These are phyloP conservation scores for Neoascochyta sp. DNA, from an alignment of 2,329 filamentous ascomycete genomes.

Conservation along the genomic window DNA sequence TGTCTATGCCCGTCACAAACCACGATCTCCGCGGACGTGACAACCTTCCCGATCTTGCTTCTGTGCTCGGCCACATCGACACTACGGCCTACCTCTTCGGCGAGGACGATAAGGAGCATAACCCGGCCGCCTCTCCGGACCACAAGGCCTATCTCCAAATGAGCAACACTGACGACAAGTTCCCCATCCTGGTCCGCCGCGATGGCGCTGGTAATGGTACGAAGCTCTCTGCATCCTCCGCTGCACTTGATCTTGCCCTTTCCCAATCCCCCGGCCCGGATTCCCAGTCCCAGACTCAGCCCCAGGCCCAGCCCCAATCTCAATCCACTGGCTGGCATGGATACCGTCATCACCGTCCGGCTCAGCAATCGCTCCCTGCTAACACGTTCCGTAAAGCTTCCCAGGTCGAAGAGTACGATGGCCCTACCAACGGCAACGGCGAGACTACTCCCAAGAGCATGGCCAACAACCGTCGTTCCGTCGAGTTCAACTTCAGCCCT, in stretches of 20 bases:
- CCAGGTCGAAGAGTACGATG: conserved; percentile 36
- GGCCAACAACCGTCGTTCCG: conserved; percentile 45
- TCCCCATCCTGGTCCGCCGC: conserved; percentile 75
- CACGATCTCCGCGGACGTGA: conserved; percentile 62
- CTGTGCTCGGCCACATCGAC: conserved; percentile 73
- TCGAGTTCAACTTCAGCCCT: conserved; percentile 44
- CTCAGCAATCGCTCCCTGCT: conserved; percentile 57
- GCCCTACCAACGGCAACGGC: conserved; percentile 36
- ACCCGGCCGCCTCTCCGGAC: conserved; percentile 58
- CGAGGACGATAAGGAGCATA: conserved; percentile 56
- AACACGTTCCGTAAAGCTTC: conserved; percentile 48
- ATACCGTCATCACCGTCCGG: conserved; percentile 61
- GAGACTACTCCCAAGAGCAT: conserved; percentile 42
- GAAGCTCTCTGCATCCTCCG: conserved; percentile 75
- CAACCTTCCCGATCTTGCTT: conserved; percentile 45
- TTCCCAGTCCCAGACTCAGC: conserved; percentile 32
- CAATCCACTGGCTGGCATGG: conserved; percentile 57
- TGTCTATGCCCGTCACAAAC: conserved; percentile 85
- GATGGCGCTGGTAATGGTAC: conserved; percentile 52
- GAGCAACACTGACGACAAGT: conserved; percentile 75
- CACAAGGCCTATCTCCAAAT: conserved; percentile 68
- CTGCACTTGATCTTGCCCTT: conserved; percentile 74
- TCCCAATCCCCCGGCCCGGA: conserved; percentile 65
- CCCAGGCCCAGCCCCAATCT: no score
- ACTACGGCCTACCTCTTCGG: conserved; percentile 83